Base-by-base conservation (phyloP, 1,139 yeast genomes). In the Kluyveromyces marxianus region DNA sequence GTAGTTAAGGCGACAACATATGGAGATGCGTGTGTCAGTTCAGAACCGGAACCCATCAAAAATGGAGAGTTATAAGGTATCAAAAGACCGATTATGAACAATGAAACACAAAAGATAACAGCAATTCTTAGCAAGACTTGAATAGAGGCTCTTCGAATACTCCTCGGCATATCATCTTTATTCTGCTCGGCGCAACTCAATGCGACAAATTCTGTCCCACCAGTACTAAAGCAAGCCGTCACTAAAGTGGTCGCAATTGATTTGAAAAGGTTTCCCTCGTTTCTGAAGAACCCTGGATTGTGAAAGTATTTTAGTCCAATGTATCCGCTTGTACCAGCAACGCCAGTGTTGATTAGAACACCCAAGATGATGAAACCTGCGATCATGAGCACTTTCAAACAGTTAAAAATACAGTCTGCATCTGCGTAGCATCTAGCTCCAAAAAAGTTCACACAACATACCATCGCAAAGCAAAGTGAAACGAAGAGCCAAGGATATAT, bases 211-310 rank as follows among this genome's bases (percentile, higher is more conserved):
- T 84, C 92, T 38, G 84, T 77, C 52, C 92, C 92, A 30, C 87
- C 85, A 57, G 83, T 81, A 3, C 94, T 77, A 64, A 84, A 86
- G 7, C 94, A 86, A 4, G 94, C 88, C n/a, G 83, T 75, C 44
- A 86, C 83, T 56, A 87, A 83, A 24, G 81, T 83, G 5, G 84
- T 70, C 56, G 86, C 78, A 25, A 86, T 79, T 53, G 95, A 95
- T 61, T 85, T 84, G 70, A 74, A 82, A 49, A 79, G 83, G 71
- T 35, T 35, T n/a, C 35, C 33, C 4, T 44, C 32, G 3, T 7
- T 35, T 26, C 35, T 39, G 32, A 39, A 47, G 37, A 77, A 57
- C 24, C 82, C 82, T 1, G 80, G 80, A 48, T 70, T 52, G 37
- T 65, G 63, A 75, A 79, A 76, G 60, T 74, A 69, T 52, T 62